phyloP scores from a whole-genome alignment of 192 early-diverging fungal genomes.

The Coemansia sp. region DNA sequence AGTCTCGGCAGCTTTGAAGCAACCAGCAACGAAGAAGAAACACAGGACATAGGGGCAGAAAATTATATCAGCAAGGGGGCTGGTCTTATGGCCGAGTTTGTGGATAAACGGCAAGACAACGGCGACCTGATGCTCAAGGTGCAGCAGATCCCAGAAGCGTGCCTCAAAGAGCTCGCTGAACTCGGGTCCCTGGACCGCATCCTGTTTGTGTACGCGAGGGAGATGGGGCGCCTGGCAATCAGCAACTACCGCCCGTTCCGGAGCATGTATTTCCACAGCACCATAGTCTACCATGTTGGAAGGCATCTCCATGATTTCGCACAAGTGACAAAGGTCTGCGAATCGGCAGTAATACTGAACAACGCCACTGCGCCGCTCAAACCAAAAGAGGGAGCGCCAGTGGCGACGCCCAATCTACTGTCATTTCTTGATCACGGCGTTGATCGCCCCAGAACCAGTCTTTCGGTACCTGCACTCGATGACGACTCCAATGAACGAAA shows the following conservation, averaged over 20 bases:
- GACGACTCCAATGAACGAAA: neutral
- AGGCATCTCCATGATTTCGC: slow-evolving; percentile 13
- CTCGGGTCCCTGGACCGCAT: slow-evolving; percentile 37
- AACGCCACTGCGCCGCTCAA: slow-evolving; percentile 18
- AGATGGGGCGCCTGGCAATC: slow-evolving; percentile 34
- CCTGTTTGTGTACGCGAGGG: slow-evolving; percentile 15
- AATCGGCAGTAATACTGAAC: slow-evolving; percentile 38
- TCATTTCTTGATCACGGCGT: slow-evolving; percentile 27
- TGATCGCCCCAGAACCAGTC: slow-evolving; percentile 1
- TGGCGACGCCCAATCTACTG: slow-evolving; percentile 20
- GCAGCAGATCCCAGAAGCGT: slow-evolving; percentile 26
- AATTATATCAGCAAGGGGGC: slow-evolving; percentile 12
- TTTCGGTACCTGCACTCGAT: slow-evolving; percentile 15
- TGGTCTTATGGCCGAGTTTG: slow-evolving; percentile 2
- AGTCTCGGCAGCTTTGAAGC: slow-evolving; percentile 8
- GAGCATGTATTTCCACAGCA: slow-evolving; percentile 34
- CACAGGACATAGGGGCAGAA: slow-evolving; percentile 10
- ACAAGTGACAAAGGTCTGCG: slow-evolving; percentile 22
- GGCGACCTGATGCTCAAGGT: slow-evolving; percentile 12
- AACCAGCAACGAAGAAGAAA: slow-evolving; percentile 9
- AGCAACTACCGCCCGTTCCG: slow-evolving; percentile 38
- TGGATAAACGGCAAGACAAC: neutral
- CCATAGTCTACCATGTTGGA: slow-evolving; percentile 28
- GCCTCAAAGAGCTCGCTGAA: slow-evolving; percentile 31
- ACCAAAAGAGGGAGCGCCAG: neutral